Conservation (phyloP, 768 basidiomycete genomes). For the Boletus speciosus region DNA sequence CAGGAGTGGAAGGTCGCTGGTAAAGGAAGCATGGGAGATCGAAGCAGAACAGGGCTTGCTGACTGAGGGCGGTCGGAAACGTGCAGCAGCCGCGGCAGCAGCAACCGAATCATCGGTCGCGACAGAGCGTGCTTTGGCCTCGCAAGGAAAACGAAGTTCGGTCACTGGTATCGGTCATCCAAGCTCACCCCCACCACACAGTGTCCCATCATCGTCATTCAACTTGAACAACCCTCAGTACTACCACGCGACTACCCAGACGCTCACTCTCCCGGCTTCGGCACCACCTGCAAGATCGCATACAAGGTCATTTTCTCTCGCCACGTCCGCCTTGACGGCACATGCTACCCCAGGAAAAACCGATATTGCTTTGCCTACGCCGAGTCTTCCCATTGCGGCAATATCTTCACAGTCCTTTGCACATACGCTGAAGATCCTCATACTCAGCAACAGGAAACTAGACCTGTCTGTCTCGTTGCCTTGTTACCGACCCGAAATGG, state of each 20-base stretch:
- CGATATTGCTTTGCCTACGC: slow-evolving; percentile 59
- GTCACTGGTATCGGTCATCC: slow-evolving; percentile 24
- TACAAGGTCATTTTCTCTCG: slow-evolving; percentile 59
- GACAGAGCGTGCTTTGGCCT: background rate
- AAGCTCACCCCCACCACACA: slow-evolving; percentile 23
- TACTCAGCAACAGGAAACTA: slow-evolving; percentile 61
- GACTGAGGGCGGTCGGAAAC: slow-evolving; percentile 69
- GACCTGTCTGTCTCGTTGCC: slow-evolving; percentile 65
- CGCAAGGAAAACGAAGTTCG: slow-evolving; percentile 17
- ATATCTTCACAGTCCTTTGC: slow-evolving; percentile 63
- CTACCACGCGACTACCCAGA: slow-evolving; percentile 51
- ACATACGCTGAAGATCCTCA: slow-evolving; percentile 51
- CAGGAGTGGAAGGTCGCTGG: slow-evolving; percentile 35
- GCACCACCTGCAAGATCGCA: slow-evolving; percentile 51
- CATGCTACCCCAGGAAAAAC: slow-evolving; percentile 16
- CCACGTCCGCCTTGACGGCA: slow-evolving; percentile 22
- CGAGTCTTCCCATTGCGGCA: slow-evolving; percentile 62
- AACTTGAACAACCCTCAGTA: slow-evolving; percentile 54
- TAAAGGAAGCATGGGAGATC: slow-evolving; percentile 76
- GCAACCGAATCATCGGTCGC: slow-evolving; percentile 37
- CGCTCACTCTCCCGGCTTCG: slow-evolving; percentile 63
- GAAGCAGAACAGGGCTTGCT: slow-evolving; percentile 73
- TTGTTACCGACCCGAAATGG: slow-evolving; percentile 24
- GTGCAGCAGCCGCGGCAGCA: slow-evolving; percentile 48
- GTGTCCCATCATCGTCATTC: slow-evolving; percentile 23